Base-by-base conservation (phyloP, 345 rosid species). In the Lagerstroemia speciosa region DNA sequence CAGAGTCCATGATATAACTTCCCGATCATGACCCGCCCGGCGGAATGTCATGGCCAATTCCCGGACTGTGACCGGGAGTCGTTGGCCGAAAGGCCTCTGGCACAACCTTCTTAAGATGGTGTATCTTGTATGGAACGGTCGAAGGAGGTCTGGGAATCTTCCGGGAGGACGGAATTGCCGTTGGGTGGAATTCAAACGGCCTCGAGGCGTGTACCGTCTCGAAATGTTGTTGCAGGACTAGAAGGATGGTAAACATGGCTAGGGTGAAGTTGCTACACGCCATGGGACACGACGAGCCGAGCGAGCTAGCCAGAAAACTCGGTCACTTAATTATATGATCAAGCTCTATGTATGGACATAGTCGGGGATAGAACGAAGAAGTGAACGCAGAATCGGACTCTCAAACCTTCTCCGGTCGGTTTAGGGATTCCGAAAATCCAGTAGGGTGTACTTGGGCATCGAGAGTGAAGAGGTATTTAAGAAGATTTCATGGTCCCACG, bases 31-130 rank as follows among this genome's bases (percentile, higher is more conserved):
- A 29, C 22, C 62, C 70, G 20, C 62, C 20, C 12, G 73, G 73
- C 15, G 73, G 73, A 34, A 45, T 53, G 12, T 52, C 3, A 33
- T 71, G 73, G 33, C 73, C 73, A 2, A 64, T 67, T 16, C 68
- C 68, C 1, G 73, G 73, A 57, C 73, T 71, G 36, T 50, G 67
- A 11, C 73, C 73, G 1, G 73, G 73, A 71, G 38, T 64, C 43
- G 73, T 71, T 19, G 73, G 73, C 62, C 73, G 33, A 30, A 71
- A 71, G 27, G 73, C 73, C 10, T 71, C 73, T 0, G 73, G 65
- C 46, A n/a, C 62, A 4, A 63, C 53, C 62, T 32, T 71, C 73
- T 71, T 58, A 30, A 58, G 27, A 29, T 5, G 63, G 33, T 58
- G 63, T 58, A 58, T 58, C 63, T 58, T 58, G 63, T 27, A 11